Evolutionary conservation across 169 alveolate species (phyloP).

Genomic region (Plasmodium vivax): DNA sequence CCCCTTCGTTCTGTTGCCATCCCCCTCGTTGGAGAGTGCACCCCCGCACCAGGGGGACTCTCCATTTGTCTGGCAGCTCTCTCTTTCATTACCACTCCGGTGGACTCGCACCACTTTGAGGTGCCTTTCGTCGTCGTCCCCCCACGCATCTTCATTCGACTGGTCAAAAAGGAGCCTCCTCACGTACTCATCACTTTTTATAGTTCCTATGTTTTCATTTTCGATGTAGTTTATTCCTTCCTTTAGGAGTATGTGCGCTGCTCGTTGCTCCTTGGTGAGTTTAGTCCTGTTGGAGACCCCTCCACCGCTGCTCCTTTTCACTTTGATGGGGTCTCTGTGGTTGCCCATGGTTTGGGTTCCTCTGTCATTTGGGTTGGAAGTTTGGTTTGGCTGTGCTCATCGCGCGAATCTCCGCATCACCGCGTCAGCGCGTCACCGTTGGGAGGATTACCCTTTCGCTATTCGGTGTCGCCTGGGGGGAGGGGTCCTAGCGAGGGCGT

Average conservation of each 20-base stretch:
- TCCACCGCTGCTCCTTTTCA: neutral
- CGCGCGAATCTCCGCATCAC: too few relatives aligned
- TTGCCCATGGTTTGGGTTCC: neutral
- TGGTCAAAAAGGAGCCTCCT: slow-evolving; percentile 24
- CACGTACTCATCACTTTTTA: slow-evolving; percentile 30
- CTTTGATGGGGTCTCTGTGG: neutral
- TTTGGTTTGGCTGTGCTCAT: neutral
- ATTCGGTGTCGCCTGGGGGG: neutral
- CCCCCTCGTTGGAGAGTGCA: neutral
- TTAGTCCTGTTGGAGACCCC: neutral
- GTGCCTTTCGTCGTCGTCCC: neutral
- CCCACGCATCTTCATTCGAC: neutral
- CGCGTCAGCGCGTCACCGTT: too few relatives aligned
- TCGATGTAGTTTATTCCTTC: slow-evolving; percentile 62
- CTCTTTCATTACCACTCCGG: neutral
- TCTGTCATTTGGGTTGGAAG: neutral
- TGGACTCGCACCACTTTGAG: neutral
- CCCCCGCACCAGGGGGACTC: neutral
- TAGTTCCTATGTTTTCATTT: slow-evolving; percentile 24
- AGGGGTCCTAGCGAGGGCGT: neutral
- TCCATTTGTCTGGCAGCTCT: neutral
- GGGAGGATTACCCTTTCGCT: neutral
- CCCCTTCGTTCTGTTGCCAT: neutral
- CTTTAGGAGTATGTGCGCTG: slow-evolving; percentile 17
- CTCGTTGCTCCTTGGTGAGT: neutral